Conservation (phyloP, 371 early-diverging fungal genomes). For the Lichtheimia corymbifera region DNA sequence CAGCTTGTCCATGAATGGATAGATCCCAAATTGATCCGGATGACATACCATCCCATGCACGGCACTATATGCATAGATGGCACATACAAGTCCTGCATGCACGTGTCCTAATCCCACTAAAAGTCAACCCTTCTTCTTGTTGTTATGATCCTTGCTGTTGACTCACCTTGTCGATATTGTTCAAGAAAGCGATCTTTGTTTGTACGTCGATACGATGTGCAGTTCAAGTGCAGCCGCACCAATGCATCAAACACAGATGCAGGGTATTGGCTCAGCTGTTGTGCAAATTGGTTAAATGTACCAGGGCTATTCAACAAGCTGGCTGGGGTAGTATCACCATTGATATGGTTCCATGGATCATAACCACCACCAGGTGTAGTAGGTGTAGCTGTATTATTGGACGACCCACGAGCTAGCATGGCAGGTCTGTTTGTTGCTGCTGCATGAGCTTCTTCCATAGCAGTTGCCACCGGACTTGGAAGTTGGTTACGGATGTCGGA, state of each 20-base stretch:
- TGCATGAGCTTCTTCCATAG: slow-evolving; percentile 16
- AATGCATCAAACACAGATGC: slow-evolving; percentile 25
- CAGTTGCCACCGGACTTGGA: slow-evolving; percentile 21
- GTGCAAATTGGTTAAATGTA: slow-evolving; percentile 9
- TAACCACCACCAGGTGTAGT: not conserved
- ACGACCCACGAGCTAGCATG: not conserved
- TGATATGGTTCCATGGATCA: not conserved
- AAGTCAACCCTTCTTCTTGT: not conserved
- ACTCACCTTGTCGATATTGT: slow-evolving; percentile 16
- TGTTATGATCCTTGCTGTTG: not conserved
- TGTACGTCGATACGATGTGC: slow-evolving; percentile 19
- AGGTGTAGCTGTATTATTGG: not conserved
- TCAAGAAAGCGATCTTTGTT: slow-evolving; percentile 15
- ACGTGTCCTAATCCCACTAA: not conserved
- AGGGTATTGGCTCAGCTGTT: slow-evolving; percentile 21
- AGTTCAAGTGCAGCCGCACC: slow-evolving; percentile 16
- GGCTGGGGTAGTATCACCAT: slow-evolving; percentile 2
- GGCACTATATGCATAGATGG: slow-evolving; percentile 29
- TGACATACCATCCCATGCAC: slow-evolving; percentile 32
- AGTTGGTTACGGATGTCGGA: slow-evolving; percentile 27
- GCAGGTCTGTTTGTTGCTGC: not conserved
- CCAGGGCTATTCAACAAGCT: slow-evolving; percentile 10
- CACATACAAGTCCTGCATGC: slow-evolving; percentile 22
- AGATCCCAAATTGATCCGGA: slow-evolving; percentile 25
- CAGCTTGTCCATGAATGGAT: slow-evolving; percentile 22